A percentile compares a stretch with the other conserved stretches of the same genome.
Evolutionary conservation across 257 asterid genomes (phyloP).

Genomic region (Mitragyna speciosa): DNA sequence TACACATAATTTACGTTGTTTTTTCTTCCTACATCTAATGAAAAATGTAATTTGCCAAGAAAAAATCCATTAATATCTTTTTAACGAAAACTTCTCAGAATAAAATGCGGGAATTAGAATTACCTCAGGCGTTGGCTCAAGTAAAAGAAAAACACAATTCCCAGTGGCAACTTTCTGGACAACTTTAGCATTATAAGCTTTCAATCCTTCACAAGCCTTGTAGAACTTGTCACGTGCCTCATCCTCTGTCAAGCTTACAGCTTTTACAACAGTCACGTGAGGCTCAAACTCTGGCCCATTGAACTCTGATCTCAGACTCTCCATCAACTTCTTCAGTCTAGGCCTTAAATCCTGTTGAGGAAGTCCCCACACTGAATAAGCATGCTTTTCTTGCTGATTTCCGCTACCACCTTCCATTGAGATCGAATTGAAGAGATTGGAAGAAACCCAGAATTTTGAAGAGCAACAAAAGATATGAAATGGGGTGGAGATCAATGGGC

Average conservation of each 20-base stretch:
- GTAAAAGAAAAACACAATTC: constrained; percentile 77
- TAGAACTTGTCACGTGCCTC: constrained; percentile 71
- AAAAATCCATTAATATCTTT: background rate
- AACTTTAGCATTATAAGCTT: constrained; percentile 53
- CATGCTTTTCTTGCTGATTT: constrained; percentile 25
- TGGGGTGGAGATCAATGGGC: background rate
- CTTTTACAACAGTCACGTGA: constrained; percentile 90
- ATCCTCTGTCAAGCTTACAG: constrained; percentile 58
- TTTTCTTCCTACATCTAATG: no score
- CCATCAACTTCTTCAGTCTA: constrained; percentile 76
- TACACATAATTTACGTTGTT: background rate
- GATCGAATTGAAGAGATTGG: constrained; percentile 16
- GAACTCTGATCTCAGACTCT: constrained; percentile 71
- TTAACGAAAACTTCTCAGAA: background rate
- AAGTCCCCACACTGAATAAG: constrained; percentile 89
- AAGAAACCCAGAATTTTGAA: background rate
- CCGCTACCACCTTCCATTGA: constrained; percentile 34
- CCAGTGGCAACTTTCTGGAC: constrained; percentile 69
- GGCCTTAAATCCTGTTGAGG: constrained; percentile 62
- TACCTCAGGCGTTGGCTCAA: constrained; percentile 73
- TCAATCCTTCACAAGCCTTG: constrained; percentile 59
- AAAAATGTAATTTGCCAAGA: background rate
- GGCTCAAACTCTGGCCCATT: constrained; percentile 85
- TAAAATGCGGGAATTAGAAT: background rate
- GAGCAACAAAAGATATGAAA: background rate